Evolutionary conservation across 495 filamentous ascomycete species (phyloP).

Genomic region (Margaritispora aquatica): DNA sequence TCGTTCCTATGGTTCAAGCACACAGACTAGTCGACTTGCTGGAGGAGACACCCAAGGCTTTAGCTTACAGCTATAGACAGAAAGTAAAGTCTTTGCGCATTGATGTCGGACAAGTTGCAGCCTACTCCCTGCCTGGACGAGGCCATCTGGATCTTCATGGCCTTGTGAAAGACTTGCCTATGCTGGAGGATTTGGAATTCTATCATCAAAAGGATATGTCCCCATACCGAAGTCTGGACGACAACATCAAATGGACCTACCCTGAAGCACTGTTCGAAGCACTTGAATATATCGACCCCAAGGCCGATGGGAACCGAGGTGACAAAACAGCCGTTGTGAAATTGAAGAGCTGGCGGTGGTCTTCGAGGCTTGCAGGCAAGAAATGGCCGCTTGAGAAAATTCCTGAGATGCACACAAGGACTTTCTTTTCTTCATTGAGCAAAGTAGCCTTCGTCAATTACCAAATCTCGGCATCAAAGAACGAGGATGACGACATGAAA

Average conservation of each 20-base stretch:
- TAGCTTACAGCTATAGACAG: slow-evolving; percentile 45
- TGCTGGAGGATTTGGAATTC: slow-evolving; percentile 48
- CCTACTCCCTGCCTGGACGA: slow-evolving; percentile 26
- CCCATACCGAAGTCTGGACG: slow-evolving; percentile 44
- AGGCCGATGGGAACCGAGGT: slow-evolving; percentile 11
- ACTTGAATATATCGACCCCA: slow-evolving; percentile 32
- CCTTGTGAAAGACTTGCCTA: slow-evolving; percentile 38
- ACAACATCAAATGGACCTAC: slow-evolving; percentile 55
- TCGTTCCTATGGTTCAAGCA: slow-evolving; percentile 44
- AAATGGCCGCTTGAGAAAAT: slow-evolving; percentile 44
- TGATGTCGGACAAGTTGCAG: slow-evolving; percentile 43
- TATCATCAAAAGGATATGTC: slow-evolving; percentile 46
- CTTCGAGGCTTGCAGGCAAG: slow-evolving; percentile 51
- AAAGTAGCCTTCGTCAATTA: slow-evolving; percentile 62
- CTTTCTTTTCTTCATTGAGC: slow-evolving; percentile 51
- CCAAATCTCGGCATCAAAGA: slow-evolving; percentile 37
- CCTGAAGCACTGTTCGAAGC: slow-evolving; percentile 51
- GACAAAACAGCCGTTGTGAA: slow-evolving; percentile 24
- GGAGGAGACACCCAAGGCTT: slow-evolving; percentile 32
- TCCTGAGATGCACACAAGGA: slow-evolving; percentile 44
- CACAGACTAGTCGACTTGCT: slow-evolving; percentile 32
- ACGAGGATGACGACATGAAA: slow-evolving; percentile 26
- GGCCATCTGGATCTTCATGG: slow-evolving; percentile 35
- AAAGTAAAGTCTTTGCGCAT: slow-evolving; percentile 68
- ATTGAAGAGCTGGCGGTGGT: slow-evolving; percentile 76